Conservation (phyloP, 2,329 filamentous ascomycete genomes). For the Trichoderma asperellum region DNA sequence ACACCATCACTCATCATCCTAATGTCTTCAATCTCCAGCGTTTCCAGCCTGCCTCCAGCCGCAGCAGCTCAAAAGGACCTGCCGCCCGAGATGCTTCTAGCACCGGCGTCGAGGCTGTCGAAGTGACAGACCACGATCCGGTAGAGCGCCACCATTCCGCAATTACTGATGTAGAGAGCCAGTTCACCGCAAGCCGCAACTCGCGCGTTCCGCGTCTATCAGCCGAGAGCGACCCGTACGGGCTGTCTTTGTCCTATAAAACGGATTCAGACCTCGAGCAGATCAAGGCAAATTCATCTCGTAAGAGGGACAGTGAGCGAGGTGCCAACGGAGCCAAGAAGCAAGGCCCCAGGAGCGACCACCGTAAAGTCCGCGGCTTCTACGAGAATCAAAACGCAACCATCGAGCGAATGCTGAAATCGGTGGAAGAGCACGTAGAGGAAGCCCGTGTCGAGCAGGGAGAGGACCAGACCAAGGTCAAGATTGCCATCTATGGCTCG, state of each 20-base stretch:
- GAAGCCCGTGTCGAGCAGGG: constrained; percentile 79
- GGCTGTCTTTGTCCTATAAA: constrained; percentile 77
- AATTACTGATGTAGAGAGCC: constrained; percentile 54
- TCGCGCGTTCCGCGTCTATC: constrained; percentile 61
- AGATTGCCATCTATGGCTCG: constrained; percentile 67
- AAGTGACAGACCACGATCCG: constrained; percentile 43
- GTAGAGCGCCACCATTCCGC: constrained; percentile 49
- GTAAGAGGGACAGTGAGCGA: constrained; percentile 63
- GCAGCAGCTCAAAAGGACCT: constrained; percentile 39
- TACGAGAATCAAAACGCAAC: constrained; percentile 92
- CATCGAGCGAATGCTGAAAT: constrained; percentile 88
- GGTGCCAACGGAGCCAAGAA: constrained; percentile 32
- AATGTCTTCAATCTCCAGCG: constrained; percentile 50
- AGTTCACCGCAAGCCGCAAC: constrained; percentile 43
- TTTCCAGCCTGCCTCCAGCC: constrained; percentile 36
- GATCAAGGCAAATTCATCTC: constrained; percentile 79
- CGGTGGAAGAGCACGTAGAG: constrained; percentile 85
- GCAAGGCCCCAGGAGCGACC: constrained; percentile 39
- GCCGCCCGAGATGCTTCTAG: constrained; percentile 45
- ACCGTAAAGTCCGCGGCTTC: constrained; percentile 72
- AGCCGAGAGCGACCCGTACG: constrained; percentile 76
- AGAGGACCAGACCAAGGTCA: constrained; percentile 78
- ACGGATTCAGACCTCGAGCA: constrained; percentile 72
- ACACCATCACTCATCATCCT: constrained; percentile 50
- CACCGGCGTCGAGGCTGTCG: constrained; percentile 50